These are phyloP conservation scores for Panicum hallii DNA, from an alignment of 202 grass and related monocot species.

Conservation along the genomic window DNA sequence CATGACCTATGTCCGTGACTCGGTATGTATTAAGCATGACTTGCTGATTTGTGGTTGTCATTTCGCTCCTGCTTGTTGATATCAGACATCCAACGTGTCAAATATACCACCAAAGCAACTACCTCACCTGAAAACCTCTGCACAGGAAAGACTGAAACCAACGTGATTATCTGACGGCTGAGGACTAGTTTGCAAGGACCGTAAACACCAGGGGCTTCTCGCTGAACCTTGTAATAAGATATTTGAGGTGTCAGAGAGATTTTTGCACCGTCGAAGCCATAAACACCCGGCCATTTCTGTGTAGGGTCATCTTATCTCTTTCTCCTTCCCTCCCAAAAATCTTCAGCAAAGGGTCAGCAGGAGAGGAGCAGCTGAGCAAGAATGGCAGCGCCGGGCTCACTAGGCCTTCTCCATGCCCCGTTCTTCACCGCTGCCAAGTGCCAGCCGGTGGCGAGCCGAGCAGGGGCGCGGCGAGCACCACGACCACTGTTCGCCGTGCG, in stretches of 20 bases:
- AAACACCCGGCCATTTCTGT: background rate
- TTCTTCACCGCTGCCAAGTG: slow-evolving; percentile 39
- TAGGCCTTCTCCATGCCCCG: slow-evolving; percentile 58
- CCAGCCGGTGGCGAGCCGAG: background rate
- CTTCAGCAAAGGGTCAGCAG: background rate
- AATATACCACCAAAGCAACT: background rate
- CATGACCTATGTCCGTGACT: background rate
- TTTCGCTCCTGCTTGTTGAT: background rate
- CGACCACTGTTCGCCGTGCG: slow-evolving; percentile 56
- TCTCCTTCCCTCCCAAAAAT: background rate
- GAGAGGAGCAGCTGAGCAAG: slow-evolving; percentile 4
- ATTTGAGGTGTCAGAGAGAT: slow-evolving; percentile 33
- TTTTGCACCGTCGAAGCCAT: slow-evolving; percentile 35
- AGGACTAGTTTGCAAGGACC: slow-evolving; percentile 13
- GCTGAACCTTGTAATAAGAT: slow-evolving; percentile 15
- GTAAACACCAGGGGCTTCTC: background rate
- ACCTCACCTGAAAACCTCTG: too few relatives aligned
- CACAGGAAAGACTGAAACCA: background rate
- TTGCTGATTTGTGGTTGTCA: background rate
- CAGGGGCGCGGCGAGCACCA: slow-evolving; percentile 16
- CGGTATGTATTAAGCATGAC: background rate
- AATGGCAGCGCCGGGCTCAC: slow-evolving; percentile 59
- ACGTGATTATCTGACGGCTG: background rate
- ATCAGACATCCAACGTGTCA: background rate
- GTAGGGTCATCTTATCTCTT: slow-evolving; percentile 60